A percentile compares a stretch with the other conserved stretches of the same genome.
These are phyloP conservation scores for Erysimum cheiri DNA, from an alignment of 441 rosid genomes.

Conservation along the genomic window DNA sequence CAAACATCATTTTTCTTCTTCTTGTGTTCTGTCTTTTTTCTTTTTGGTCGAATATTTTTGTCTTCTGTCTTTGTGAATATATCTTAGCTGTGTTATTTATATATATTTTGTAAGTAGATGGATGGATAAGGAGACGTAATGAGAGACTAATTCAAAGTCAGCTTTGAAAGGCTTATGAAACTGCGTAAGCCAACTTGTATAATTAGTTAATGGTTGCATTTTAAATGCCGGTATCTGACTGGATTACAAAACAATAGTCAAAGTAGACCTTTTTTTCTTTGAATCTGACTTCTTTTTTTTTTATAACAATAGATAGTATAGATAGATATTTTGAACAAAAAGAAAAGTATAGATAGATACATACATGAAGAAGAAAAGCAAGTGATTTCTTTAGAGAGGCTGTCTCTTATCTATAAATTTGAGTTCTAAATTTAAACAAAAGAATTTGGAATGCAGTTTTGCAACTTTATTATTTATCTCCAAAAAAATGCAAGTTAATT, in stretches of 20 bases:
- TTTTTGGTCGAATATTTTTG: not conserved
- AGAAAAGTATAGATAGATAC: not conserved
- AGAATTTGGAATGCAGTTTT: no score
- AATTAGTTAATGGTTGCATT: conserved; percentile 20
- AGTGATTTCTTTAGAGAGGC: not conserved
- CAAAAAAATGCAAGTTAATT: no score
- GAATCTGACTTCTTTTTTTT: not conserved
- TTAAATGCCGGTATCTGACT: conserved; percentile 28
- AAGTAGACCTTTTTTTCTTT: conserved; percentile 11
- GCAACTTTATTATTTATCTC: no score
- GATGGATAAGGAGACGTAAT: conserved; percentile 22
- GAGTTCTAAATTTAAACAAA: not conserved
- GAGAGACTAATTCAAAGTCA: conserved; percentile 40
- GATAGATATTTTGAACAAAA: no score
- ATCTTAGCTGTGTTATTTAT: conserved; percentile 32
- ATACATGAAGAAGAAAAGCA: not conserved
- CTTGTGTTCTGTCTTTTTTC: not conserved
- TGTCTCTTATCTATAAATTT: not conserved
- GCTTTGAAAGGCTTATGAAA: conserved; percentile 26
- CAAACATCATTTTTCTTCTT: conserved; percentile 23
- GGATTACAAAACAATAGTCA: conserved; percentile 24
- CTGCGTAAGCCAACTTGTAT: conserved; percentile 37
- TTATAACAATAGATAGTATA: not conserved
- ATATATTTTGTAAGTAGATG: not conserved
- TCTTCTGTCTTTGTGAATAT: conserved; percentile 28